Evolutionary conservation across 1,139 yeast species (phyloP), one percentile per base, ranked within the genome.

Genomic region (Taphrina sp.): DNA sequence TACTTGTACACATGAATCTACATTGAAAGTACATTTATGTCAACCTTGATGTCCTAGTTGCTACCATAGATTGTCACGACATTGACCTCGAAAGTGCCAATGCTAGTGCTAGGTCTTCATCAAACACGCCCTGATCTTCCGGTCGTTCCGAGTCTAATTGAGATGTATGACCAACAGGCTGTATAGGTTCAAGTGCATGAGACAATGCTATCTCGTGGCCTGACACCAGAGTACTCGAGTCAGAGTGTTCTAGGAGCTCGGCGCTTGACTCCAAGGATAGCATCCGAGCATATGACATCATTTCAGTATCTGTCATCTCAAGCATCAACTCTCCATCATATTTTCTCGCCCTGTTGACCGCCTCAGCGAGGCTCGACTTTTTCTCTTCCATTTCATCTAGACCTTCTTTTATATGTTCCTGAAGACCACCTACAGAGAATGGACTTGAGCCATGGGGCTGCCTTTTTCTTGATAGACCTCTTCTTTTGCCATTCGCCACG

Each of bases 401-500:
- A 10, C 39, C 54, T 5, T 49, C 46, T 8, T 37, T 45, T 2
- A 49, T 39, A 5, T 43, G 34, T 17, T n/a, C 26, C 14, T 43
- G 47, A 22, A 42, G 23, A n/a, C n/a, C n/a, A n/a, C n/a, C n/a
- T n/a, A n/a, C n/a, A n/a, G n/a, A n/a, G n/a, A n/a, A n/a, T n/a
- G n/a, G n/a, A n/a, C n/a, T n/a, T n/a, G n/a, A 26, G 31, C 31
- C 12, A 12, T 26, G 7, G 8, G 26, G 26, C 12, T 41, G 44
- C 7, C 22, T 16, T 46, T 38, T 49, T 7, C 44, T 38, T 2
- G 46, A n/a, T 2, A 49, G 26, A 3, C 38, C 45, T 24, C 33
- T 49, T 20, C 54, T 41, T 34, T 49, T 49, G 22, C 54, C 54
- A 39, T 49, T 38, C 10, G 46, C 34, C 8, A 14, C n/a, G 19